phyloP scores from a whole-genome alignment of 768 basidiomycete genomes.

The Cytidiella melzeri region DNA sequence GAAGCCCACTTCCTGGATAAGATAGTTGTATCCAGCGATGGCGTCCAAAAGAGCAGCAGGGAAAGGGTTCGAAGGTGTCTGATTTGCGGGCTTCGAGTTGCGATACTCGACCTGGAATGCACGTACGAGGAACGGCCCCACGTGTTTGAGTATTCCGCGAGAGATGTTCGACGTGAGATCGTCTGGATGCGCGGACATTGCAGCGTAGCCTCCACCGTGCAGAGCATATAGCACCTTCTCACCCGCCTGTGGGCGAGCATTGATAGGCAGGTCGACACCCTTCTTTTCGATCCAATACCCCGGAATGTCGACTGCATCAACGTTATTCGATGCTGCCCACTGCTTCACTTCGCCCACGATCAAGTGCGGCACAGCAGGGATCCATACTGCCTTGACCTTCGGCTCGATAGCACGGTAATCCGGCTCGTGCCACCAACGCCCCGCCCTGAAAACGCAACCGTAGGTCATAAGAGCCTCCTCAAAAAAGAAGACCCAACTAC shows the following conservation, averaged over 20 bases:
- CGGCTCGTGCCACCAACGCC: not conserved
- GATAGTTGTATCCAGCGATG: slow-evolving; percentile 67
- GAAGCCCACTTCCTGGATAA: slow-evolving; percentile 52
- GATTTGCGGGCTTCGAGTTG: slow-evolving; percentile 37
- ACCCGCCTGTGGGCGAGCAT: slow-evolving; percentile 35
- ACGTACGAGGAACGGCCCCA: slow-evolving; percentile 33
- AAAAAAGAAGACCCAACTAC: no score
- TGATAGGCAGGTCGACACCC: slow-evolving; percentile 16
- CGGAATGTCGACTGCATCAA: slow-evolving; percentile 12
- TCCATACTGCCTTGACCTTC: slow-evolving; percentile 11
- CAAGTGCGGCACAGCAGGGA: slow-evolving; percentile 10
- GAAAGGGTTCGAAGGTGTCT: slow-evolving; percentile 49
- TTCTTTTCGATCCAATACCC: slow-evolving; percentile 21
- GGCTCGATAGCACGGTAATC: slow-evolving; percentile 4
- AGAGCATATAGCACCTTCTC: slow-evolving; percentile 53
- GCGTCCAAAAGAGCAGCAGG: slow-evolving; percentile 72
- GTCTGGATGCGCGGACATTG: slow-evolving; percentile 51
- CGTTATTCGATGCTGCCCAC: slow-evolving; percentile 10
- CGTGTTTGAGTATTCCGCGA: slow-evolving; percentile 41
- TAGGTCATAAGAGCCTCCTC: no score
- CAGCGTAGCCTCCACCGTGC: slow-evolving; percentile 57
- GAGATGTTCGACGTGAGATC: slow-evolving; percentile 40
- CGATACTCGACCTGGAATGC: slow-evolving; percentile 69
- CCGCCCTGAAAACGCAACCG: no score
- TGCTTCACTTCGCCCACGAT: slow-evolving; percentile 17